These are phyloP conservation scores for Ophiostoma populinum DNA, from an alignment of 2,329 filamentous ascomycete species.

Conservation along the genomic window DNA sequence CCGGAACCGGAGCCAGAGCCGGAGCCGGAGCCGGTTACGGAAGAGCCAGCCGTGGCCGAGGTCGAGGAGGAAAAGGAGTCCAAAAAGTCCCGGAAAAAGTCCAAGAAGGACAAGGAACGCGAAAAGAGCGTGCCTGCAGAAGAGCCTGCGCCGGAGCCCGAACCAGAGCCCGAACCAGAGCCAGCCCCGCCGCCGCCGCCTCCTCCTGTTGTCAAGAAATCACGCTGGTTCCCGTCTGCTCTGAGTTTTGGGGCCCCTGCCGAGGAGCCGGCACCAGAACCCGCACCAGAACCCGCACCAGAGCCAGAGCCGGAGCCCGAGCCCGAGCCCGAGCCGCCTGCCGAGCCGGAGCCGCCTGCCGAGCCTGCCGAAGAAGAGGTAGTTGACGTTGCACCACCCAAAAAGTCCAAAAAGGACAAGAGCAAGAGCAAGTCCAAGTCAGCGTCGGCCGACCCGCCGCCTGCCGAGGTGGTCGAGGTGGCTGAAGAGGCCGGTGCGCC, in stretches of 20 bases:
- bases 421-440: constrained; percentile 19
- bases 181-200: constrained; percentile 3
- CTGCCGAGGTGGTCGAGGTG: constrained; percentile 17
- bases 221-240: constrained; percentile 11
- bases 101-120: constrained; percentile 12
- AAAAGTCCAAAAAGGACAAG: constrained; percentile 24
- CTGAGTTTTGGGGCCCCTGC: constrained; percentile 9
- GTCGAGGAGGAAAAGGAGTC: constrained; percentile 17
- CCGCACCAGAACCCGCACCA: constrained; percentile 1
- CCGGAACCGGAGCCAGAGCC: constrained; percentile 2
- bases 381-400: constrained; percentile 30
- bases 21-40: constrained; percentile 18
- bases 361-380: constrained; percentile 23
- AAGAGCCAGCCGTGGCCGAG: constrained; percentile 19
- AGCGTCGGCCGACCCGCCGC: constrained; percentile 17
- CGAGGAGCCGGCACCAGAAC: constrained; percentile 8
- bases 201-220: constrained; percentile 7
- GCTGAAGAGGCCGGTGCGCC: constrained; percentile 30
- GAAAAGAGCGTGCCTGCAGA: constrained; percentile 13
- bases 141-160: constrained; percentile 4
- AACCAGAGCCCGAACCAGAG: neutral
- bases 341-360: constrained; percentile 1
- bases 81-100: constrained; percentile 9
- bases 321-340: constrained; percentile 9
- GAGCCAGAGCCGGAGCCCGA: constrained; percentile 9